phyloP scores from a whole-genome alignment of 139 green algal species.

The Tetratostichococcus sp. region DNA sequence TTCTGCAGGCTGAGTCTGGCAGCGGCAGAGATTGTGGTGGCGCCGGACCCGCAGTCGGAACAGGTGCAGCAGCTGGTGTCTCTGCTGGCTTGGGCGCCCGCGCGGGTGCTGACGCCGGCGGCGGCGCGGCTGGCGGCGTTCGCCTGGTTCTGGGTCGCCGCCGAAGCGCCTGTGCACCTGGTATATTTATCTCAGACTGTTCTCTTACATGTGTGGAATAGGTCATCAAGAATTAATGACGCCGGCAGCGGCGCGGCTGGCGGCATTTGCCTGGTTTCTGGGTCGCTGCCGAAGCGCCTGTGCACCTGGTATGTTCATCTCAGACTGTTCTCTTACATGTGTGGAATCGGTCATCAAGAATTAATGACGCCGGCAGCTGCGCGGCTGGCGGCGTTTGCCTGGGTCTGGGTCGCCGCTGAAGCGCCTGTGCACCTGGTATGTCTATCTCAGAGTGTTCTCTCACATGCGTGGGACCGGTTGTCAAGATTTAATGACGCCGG shows the following conservation, averaged over 20 bases:
- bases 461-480: no score
- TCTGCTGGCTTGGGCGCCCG: constrained; percentile 30
- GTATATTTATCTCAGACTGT: no score
- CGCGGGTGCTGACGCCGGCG: neutral
- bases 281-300: no score
- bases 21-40: neutral
- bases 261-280: no score
- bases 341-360: no score
- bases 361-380: neutral
- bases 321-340: neutral
- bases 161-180: constrained; percentile 43
- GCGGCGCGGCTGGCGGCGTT: constrained; percentile 34
- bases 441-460: no score
- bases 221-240: no score
- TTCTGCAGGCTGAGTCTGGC: neutral
- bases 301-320: neutral
- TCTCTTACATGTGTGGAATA: no score
- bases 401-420: constrained; percentile 52
- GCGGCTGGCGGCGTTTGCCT: constrained; percentile 39
- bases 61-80: constrained; percentile 24
- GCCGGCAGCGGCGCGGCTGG: no score
- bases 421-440: constrained; percentile 6
- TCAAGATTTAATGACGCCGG: no score
- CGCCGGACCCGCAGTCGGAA: neutral
- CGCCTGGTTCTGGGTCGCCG: constrained; percentile 30